phyloP scores from a whole-genome alignment of 2,329 filamentous ascomycete species.

The Amauroascus niger region DNA sequence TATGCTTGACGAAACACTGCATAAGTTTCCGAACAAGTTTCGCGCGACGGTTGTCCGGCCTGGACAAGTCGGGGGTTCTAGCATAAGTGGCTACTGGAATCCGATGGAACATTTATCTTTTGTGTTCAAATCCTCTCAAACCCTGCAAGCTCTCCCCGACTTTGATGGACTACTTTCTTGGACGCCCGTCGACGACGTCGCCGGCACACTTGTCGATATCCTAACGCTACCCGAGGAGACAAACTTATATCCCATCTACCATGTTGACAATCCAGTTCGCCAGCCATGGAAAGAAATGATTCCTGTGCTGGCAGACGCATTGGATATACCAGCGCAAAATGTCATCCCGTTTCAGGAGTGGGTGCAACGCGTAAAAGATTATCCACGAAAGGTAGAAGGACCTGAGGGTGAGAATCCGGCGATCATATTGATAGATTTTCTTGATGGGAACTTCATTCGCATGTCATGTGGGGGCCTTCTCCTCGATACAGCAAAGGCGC shows the following conservation, averaged over 20 bases:
- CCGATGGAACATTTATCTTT: slow-evolving; percentile 43
- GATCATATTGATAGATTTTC: slow-evolving; percentile 24
- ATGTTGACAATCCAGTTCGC: slow-evolving; percentile 39
- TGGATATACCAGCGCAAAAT: slow-evolving; percentile 25
- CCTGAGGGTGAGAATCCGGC: slow-evolving; percentile 26
- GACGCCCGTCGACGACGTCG: slow-evolving; percentile 40
- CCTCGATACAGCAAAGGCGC: slow-evolving; percentile 29
- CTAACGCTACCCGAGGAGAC: slow-evolving; percentile 17
- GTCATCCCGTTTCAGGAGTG: slow-evolving; percentile 36
- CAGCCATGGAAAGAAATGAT: slow-evolving; percentile 36
- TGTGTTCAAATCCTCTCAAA: slow-evolving; percentile 42
- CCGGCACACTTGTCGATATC: slow-evolving; percentile 29
- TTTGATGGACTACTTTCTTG: slow-evolving; percentile 31
- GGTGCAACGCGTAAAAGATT: slow-evolving; percentile 30
- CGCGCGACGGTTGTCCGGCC: slow-evolving; percentile 38
- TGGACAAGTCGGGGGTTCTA: slow-evolving; percentile 47
- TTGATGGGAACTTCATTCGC: slow-evolving; percentile 28
- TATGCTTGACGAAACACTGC: slow-evolving; percentile 43
- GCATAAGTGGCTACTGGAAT: slow-evolving; percentile 47
- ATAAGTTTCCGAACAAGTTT: slow-evolving; percentile 37
- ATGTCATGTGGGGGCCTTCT: slow-evolving; percentile 42
- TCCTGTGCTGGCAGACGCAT: slow-evolving; percentile 26
- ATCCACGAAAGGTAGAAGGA: slow-evolving; percentile 2
- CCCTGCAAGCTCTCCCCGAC: slow-evolving; percentile 36
- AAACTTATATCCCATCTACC: slow-evolving; percentile 31